Base-by-base conservation (phyloP, 2,329 filamentous ascomycete genomes). In the Scytalidium lignicola region DNA sequence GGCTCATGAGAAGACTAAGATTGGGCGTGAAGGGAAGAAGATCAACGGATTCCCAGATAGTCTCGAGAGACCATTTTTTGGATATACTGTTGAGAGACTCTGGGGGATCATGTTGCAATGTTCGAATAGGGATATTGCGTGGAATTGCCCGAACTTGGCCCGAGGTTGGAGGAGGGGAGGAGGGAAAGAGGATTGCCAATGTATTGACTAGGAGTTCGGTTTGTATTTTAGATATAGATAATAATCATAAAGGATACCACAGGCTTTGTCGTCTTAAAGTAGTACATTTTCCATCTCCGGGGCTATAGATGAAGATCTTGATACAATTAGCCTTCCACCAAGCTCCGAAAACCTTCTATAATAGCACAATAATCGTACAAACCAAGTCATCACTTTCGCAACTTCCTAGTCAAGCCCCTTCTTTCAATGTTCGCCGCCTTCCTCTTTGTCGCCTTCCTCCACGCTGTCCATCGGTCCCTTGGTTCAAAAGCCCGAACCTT, bases 401-500 rank as follows among this genome's bases (percentile, higher is more conserved):
- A 54, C 58, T 71, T 74, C 58, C 69, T 69, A 51, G 71, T 72
- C 67, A 79, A 61, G 52, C 74, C 72, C 66, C 73, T 78, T 70
- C 74, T 75, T 67, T 80, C 76, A 42, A 70, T 72, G 62, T 68
- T 73, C 55, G 66, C 70, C 59, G 72, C 69, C 56, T 72, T 72
- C 62, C 75, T 72, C 54, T 71, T 71, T 49, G 66, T 66, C 48
- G 72, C 70, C 73, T 80, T 85, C 62, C 78, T 74, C 83, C 83
- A 86, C 13, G 83, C 83, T 59, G 76, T 67, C 73, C 79, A 87
- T 37, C 65, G 53, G 60, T 67, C 80, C 37, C 76, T 74, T 12
- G 74, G 75, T 52, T 79, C 73, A 62, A 81, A 81, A 51, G 72
- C 73, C 52, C 77, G 71, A 60, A 82, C 80, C 54, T 72, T 72